Percentiles rank a stretch among this genome's conserved stretches.
Evolutionary conservation across 1,139 yeast species (phyloP).

Genomic region (Ogataea hybrid): DNA sequence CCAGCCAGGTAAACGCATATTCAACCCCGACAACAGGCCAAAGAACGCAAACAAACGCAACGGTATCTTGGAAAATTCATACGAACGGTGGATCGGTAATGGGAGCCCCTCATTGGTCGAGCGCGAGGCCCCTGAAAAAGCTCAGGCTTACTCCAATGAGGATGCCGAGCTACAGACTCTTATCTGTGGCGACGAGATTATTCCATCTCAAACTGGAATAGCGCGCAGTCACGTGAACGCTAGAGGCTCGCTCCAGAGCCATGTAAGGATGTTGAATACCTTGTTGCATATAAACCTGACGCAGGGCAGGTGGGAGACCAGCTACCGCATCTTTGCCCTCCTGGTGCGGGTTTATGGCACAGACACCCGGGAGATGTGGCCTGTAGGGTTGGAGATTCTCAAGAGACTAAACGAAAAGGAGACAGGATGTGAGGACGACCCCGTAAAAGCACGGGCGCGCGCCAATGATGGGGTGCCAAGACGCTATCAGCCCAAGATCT

Average conservation of each 20-base stretch:
- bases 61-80: slow-evolving; percentile 18
- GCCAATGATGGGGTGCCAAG: slow-evolving; percentile 3
- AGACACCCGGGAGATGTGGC: slow-evolving; percentile 59
- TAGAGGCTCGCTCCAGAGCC: slow-evolving; percentile 13
- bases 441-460: slow-evolving; percentile 4
- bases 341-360: slow-evolving; percentile 46
- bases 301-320: slow-evolving; percentile 50
- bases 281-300: slow-evolving; percentile 40
- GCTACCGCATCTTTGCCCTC: slow-evolving; percentile 50
- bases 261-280: slow-evolving; percentile 25
- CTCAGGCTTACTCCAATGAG: background rate
- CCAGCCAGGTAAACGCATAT: slow-evolving; percentile 8
- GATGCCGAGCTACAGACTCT: slow-evolving; percentile 8
- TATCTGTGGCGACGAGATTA: slow-evolving; percentile 15
- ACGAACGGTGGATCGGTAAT: slow-evolving; percentile 22
- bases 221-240: slow-evolving; percentile 20
- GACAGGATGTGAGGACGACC: background rate
- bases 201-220: slow-evolving; percentile 8
- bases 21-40: slow-evolving; percentile 21
- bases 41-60: slow-evolving; percentile 13
- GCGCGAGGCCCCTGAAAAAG: background rate
- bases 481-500: slow-evolving; percentile 13
- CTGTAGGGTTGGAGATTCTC: slow-evolving; percentile 50
- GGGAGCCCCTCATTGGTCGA: slow-evolving; percentile 4
- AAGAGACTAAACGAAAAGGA: slow-evolving; percentile 25